These are phyloP conservation scores for Coemansia asiatica DNA, from an alignment of 192 early-diverging fungal species.

Conservation along the genomic window DNA sequence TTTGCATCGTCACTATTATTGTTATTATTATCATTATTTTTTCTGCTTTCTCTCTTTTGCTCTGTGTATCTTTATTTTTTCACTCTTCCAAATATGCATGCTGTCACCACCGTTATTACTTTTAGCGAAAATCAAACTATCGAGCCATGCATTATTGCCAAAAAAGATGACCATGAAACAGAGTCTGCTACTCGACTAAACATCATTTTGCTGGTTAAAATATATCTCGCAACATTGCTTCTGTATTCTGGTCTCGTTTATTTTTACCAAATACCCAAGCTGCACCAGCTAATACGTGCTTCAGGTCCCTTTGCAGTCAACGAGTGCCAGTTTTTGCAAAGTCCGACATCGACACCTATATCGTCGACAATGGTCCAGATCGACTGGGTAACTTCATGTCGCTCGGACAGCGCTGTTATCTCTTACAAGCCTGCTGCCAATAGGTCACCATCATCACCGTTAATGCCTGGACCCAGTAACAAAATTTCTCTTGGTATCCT, in stretches of 20 bases:
- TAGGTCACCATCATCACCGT: background rate
- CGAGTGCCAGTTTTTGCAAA: background rate
- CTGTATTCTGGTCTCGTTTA: background rate
- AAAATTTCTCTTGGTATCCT: background rate
- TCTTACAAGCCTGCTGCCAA: background rate
- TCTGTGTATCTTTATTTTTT: background rate
- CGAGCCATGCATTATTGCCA: background rate
- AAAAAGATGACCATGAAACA: background rate
- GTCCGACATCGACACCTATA: background rate
- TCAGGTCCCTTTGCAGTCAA: background rate
- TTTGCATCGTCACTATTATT: background rate
- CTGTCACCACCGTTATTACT: background rate
- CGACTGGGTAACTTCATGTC: constrained; percentile 4
- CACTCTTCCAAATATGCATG: background rate
- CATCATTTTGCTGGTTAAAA: background rate
- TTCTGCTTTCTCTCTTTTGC: no score
- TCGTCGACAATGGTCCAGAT: background rate
- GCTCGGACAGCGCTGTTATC: background rate
- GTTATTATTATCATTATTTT: no score
- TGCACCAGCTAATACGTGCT: background rate
- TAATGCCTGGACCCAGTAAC: background rate
- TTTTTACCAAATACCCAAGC: background rate
- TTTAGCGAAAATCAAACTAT: background rate
- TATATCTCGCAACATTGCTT: background rate
- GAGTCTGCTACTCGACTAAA: background rate